Evolutionary conservation across 768 basidiomycete genomes (phyloP), one percentile per base, ranked within the genome.

Genomic region (Amanita exitialis): DNA sequence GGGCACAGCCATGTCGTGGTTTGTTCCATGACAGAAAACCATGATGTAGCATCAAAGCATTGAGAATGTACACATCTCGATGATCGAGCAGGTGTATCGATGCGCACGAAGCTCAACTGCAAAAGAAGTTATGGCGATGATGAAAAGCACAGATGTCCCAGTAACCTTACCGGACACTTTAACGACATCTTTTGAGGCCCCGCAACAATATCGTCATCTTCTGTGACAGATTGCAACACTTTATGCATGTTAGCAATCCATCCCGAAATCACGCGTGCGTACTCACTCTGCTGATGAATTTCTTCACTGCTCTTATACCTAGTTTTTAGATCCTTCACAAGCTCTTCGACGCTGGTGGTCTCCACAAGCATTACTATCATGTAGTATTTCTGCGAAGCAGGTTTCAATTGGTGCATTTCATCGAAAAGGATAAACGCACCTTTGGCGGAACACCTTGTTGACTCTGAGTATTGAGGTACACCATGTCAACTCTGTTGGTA

Each of bases 1-100:
- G 96, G 95, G 66, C 96, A 98, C 42, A 86, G 66, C 86, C 90
- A 99, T 27, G 92, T 93, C 2, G 95, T 96, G 7, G 93, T 97
- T 68, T 90, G 85, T 61, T 95, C 90, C 81, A 96, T 98, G 63
- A 95, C 82, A 4, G 85, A 84, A 61, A 86, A 90, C 93, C 93
- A 99, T 36, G 88, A 90, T 15, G 75, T 76, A 0, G 93, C 93
- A 66, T 99, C 96, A 66, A 98, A 99, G 64, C 96, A 99, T 58
- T 93, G 89, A 6, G 88, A 70, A 66, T 98, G 96, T 34, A 87
- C 81, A 61, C 96, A 98, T 53, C 75, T 72, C n/a, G 70, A 75
- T 0, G 96, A 94, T 27, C 95, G 87, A 63, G 88, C 83, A 6
- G 96, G 95, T 0, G 78, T 85, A 30, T 67, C 72, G 51, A 99